Conservation (phyloP, 352 stramenopile genomes). For the Phytophthora pluvialis region DNA sequence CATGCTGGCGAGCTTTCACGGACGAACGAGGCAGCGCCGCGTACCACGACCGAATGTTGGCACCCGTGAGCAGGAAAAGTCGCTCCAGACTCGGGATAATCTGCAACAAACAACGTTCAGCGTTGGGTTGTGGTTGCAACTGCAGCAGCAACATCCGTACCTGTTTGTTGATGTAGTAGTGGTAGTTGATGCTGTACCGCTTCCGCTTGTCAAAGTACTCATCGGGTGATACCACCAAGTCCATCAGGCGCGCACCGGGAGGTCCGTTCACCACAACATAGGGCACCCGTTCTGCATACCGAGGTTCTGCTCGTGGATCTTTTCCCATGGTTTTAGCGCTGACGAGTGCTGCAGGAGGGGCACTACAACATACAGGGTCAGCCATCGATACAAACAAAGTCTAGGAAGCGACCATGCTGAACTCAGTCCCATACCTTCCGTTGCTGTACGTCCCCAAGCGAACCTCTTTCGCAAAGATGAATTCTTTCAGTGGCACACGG, state of each 20-base stretch:
- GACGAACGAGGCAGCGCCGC: conserved; percentile 56
- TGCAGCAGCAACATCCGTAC: conserved; percentile 27
- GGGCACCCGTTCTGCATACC: conserved; percentile 86
- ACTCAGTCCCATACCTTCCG: conserved; percentile 38
- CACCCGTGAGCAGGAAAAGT: conserved; percentile 80
- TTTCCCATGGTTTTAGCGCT: conserved; percentile 81
- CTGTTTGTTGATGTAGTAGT: conserved; percentile 95
- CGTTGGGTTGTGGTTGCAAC: neutral
- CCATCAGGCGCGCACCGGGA: conserved; percentile 86
- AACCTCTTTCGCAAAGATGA: conserved; percentile 89
- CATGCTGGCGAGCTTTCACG: conserved; percentile 61
- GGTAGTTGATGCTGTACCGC: conserved; percentile 82
- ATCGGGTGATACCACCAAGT: conserved; percentile 89
- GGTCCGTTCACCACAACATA: conserved; percentile 93
- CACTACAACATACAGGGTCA: conserved; percentile 40
- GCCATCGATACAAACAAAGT: neutral
- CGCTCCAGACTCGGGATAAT: conserved; percentile 87
- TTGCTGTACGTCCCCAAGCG: conserved; percentile 82
- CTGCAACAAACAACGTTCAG: conserved; percentile 31
- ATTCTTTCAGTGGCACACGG: conserved; percentile 70
- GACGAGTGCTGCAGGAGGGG: conserved; percentile 79
- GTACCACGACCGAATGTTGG: conserved; percentile 83
- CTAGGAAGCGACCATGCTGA: neutral
- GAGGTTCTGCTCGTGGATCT: conserved; percentile 76
- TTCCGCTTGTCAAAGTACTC: conserved; percentile 61